A percentile compares a stretch with the other conserved stretches of the same genome.
Evolutionary conservation across 2,329 filamentous ascomycete species (phyloP).

Genomic region (Penicillium janthinellum): DNA sequence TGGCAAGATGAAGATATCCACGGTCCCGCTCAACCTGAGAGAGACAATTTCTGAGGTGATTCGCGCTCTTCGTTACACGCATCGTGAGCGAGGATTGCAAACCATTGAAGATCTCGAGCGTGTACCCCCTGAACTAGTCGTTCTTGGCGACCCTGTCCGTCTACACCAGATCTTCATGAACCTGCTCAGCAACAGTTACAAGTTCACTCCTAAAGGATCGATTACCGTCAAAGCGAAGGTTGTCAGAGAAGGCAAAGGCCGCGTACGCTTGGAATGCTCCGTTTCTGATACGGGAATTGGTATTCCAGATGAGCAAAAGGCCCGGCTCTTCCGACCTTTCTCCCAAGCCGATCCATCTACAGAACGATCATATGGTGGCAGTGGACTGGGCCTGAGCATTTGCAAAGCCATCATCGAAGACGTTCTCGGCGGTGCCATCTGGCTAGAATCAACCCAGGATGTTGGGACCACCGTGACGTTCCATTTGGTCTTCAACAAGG

Average conservation of each 20-base stretch:
- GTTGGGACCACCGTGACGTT: conserved; percentile 68
- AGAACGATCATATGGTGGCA: conserved; percentile 87
- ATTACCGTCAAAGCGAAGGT: conserved; percentile 80
- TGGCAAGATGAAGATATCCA: conserved; percentile 84
- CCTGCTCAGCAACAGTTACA: conserved; percentile 87
- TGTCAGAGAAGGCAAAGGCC: conserved; percentile 69
- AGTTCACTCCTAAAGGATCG: conserved; percentile 85
- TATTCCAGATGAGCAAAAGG: conserved; percentile 73
- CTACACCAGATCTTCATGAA: conserved; percentile 79
- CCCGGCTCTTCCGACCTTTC: conserved; percentile 88
- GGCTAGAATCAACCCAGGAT: conserved; percentile 74
- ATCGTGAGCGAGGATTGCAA: conserved; percentile 61
- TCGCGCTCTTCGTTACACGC: conserved; percentile 64
- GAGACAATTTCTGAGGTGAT: conserved; percentile 67
- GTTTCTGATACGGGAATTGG: conserved; percentile 90
- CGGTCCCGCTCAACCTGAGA: conserved; percentile 76
- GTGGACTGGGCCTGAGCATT: conserved; percentile 86
- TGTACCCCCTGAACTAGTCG: conserved; percentile 61
- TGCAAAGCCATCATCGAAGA: conserved; percentile 93
- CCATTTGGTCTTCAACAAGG: conserved; percentile 82
- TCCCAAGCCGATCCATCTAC: conserved; percentile 91
- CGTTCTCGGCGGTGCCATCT: conserved; percentile 84
- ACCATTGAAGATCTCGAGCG: conserved; percentile 66
- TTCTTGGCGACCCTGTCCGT: conserved; percentile 83
- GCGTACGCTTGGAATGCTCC: conserved; percentile 77